Conservation (phyloP, 2,329 filamentous ascomycete genomes). For the Diplodia seriata region DNA sequence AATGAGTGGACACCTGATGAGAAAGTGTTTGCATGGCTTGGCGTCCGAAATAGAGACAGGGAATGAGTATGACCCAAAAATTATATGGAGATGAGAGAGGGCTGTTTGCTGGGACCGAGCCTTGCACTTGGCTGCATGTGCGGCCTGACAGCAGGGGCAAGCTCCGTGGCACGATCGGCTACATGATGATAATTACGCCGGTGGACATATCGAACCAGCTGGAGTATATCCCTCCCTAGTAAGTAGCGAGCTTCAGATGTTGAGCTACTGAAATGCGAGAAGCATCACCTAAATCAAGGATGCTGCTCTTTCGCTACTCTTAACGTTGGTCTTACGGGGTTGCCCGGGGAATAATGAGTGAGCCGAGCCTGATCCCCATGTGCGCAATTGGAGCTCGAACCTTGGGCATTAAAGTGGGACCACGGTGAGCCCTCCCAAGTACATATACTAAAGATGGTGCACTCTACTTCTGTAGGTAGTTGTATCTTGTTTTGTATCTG, state of each 20-base stretch:
- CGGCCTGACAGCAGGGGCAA: not conserved
- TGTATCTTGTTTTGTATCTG: too few species aligned
- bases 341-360: not conserved
- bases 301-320: not conserved
- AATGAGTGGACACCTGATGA: slow-evolving; percentile 44
- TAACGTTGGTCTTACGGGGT: not conserved
- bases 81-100: not conserved
- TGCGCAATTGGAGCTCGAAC: not conserved
- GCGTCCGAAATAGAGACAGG: not conserved
- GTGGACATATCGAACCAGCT: not conserved
- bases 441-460: too few species aligned
- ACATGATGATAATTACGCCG: not conserved
- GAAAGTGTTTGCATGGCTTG: not conserved
- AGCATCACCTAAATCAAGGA: not conserved
- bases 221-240: not conserved
- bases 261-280: not conserved
- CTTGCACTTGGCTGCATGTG: not conserved
- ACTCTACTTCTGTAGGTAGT: too few species aligned
- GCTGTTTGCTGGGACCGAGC: not conserved
- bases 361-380: not conserved
- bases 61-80: slow-evolving; percentile 12
- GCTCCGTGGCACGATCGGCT: not conserved
- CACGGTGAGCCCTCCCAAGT: too few species aligned
- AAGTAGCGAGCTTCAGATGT: not conserved
- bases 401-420: not conserved